These are phyloP conservation scores for Lyophyllum semitale DNA, from an alignment of 768 basidiomycete genomes.

Conservation along the genomic window DNA sequence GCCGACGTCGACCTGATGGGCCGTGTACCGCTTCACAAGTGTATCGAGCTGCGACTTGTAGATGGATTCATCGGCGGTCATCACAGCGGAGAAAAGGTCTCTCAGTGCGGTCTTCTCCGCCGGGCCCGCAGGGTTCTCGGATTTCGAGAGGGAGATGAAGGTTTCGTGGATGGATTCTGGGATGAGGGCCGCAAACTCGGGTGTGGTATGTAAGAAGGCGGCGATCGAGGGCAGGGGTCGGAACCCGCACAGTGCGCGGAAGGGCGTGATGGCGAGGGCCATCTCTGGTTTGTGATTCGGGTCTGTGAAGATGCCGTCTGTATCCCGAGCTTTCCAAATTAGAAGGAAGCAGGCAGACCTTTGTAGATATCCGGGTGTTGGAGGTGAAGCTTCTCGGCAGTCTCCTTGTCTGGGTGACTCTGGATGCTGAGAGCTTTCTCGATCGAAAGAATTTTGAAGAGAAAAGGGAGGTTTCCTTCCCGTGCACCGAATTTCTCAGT, in stretches of 20 bases:
- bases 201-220: slow-evolving; percentile 61
- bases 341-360: slow-evolving; percentile 47
- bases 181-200: slow-evolving; percentile 78
- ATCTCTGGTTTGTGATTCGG: slow-evolving; percentile 99
- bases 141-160: slow-evolving; percentile 52
- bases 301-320: slow-evolving; percentile 48
- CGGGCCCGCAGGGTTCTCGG: slow-evolving; percentile 40
- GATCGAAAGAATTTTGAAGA: slow-evolving; percentile 92
- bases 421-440: slow-evolving; percentile 90
- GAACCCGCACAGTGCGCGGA: slow-evolving; percentile 92
- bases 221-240: slow-evolving; percentile 77
- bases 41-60: slow-evolving; percentile 56
- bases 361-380: slow-evolving; percentile 86
- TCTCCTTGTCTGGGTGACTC: slow-evolving; percentile 86
- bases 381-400: slow-evolving; percentile 69
- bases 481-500: slow-evolving; percentile 53
- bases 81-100: slow-evolving; percentile 78
- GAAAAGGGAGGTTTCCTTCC: slow-evolving; percentile 79
- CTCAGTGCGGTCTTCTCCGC: slow-evolving; percentile 66
- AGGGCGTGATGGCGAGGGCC: slow-evolving; percentile 94
- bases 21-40: slow-evolving; percentile 66
- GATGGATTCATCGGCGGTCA: slow-evolving; percentile 66
- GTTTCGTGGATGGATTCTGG: slow-evolving; percentile 50
- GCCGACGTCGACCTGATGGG: slow-evolving; percentile 35
- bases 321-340: slow-evolving; percentile 1